Conservation (phyloP, 2,329 filamentous ascomycete species). For the Colletotrichum somersetense region DNA sequence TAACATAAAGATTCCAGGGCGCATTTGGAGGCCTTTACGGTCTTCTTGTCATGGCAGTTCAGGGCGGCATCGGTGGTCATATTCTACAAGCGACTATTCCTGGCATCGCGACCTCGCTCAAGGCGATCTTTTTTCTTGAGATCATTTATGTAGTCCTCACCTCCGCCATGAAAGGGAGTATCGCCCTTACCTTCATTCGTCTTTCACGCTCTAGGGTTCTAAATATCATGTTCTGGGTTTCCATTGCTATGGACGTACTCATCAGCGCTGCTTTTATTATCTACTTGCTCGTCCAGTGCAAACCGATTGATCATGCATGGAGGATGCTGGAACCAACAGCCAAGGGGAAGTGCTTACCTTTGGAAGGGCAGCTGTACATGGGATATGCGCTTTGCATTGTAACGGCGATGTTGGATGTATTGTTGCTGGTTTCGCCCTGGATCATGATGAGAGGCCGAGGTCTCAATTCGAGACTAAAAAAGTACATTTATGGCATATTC, state of each 20-base stretch:
- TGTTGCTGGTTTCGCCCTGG: conserved; percentile 27
- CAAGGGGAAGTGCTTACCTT: conserved; percentile 23
- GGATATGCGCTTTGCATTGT: conserved; percentile 33
- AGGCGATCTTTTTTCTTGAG: conserved; percentile 30
- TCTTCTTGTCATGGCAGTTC: conserved; percentile 16
- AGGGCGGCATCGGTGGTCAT: conserved; percentile 27
- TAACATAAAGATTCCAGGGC: conserved; percentile 1
- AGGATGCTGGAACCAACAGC: conserved; percentile 18
- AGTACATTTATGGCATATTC: conserved; percentile 31
- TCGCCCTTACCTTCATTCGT: conserved; percentile 34
- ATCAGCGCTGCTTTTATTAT: conserved; percentile 34
- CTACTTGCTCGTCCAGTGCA: conserved; percentile 31
- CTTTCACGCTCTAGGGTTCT: conserved; percentile 29
- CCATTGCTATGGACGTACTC: conserved; percentile 23
- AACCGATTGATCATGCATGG: conserved; percentile 32
- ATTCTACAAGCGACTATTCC: neutral
- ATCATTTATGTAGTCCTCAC: conserved; percentile 37
- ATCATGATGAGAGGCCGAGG: conserved; percentile 32
- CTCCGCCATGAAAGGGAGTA: conserved; percentile 37
- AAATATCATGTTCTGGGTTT: conserved; percentile 22
- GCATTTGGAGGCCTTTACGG: conserved; percentile 29
- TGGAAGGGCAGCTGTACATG: conserved; percentile 30
- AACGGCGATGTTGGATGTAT: conserved; percentile 17
- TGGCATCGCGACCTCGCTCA: conserved; percentile 7
- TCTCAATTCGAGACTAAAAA: conserved; percentile 24